Evolutionary conservation across 768 basidiomycete genomes (phyloP).

Genomic region (Cyclocybe aegerita): DNA sequence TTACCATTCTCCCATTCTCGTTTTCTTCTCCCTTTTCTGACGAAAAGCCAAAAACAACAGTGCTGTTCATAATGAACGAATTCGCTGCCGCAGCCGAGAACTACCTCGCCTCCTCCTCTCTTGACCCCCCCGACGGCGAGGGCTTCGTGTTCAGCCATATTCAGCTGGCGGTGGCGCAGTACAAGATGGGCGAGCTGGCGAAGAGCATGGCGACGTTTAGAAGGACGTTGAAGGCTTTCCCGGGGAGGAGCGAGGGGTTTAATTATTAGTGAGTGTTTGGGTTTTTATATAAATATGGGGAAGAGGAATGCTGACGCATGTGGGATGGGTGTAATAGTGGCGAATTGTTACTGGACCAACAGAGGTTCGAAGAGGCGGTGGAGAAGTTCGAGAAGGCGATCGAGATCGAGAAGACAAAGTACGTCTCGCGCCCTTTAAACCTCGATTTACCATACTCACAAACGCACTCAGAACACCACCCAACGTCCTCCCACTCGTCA

Average conservation of each 20-base stretch:
- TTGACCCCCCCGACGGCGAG: conserved; percentile 52
- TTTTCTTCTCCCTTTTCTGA: neutral
- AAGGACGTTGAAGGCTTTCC: conserved; percentile 81
- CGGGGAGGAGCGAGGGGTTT: conserved; percentile 81
- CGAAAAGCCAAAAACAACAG: conserved; percentile 33
- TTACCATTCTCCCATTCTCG: conserved; percentile 1
- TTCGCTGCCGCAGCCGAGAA: conserved; percentile 84
- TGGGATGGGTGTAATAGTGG: conserved; percentile 63
- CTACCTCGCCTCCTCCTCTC: conserved; percentile 85
- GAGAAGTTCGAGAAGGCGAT: conserved; percentile 93
- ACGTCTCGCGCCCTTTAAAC: conserved; percentile 17
- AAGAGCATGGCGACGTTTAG: conserved; percentile 92
- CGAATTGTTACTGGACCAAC: conserved; percentile 91
- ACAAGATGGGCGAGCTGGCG: conserved; percentile 78
- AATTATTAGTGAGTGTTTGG: conserved; percentile 85
- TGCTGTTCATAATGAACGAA: conserved; percentile 93
- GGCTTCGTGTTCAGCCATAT: conserved; percentile 96
- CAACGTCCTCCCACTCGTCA: conserved; percentile 93
- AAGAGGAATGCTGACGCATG: neutral
- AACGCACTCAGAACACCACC: conserved; percentile 36
- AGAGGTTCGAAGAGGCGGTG: conserved; percentile 82
- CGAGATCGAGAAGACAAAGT: conserved; percentile 83
- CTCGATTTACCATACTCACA: neutral
- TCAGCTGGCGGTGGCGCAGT: conserved; percentile 95
- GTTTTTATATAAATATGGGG: neutral